A percentile compares a stretch with the other conserved stretches of the same genome.
phyloP scores from a whole-genome alignment of 345 rosid species.

The Eucalyptus erythrocorys region DNA sequence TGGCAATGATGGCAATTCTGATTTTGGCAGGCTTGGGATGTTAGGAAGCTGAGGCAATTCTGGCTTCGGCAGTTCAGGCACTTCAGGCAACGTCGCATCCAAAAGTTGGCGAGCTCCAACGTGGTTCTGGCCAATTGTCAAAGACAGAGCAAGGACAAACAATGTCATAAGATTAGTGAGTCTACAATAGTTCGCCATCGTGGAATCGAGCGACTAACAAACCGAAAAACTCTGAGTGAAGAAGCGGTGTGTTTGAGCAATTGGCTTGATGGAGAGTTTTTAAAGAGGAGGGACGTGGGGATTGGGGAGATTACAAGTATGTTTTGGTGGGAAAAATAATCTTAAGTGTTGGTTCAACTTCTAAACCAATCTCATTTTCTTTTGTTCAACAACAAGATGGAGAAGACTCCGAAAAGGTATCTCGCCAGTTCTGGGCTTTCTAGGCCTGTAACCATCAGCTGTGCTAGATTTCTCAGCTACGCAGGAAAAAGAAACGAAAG shows the following conservation, averaged over 20 bases:
- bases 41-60: background rate
- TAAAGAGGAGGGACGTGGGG: background rate
- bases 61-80: background rate
- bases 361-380: background rate
- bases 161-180: background rate
- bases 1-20: background rate
- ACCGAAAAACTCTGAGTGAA: background rate
- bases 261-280: background rate
- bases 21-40: background rate
- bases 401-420: background rate
- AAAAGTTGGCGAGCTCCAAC: background rate
- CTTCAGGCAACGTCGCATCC: background rate
- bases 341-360: background rate
- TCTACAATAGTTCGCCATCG: background rate
- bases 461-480: background rate
- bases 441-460: background rate
- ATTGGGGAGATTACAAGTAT: background rate
- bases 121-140: background rate
- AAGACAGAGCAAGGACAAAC: background rate
- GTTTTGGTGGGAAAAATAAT: background rate
- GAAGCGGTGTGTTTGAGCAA: background rate
- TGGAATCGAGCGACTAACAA: background rate
- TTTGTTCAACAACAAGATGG: background rate
- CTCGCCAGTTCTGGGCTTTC: background rate
- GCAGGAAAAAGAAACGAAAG: background rate